Evolutionary conservation across 78 protist species (phyloP), one percentile per base, ranked within the genome.

Genomic region (Anaeramoeba flamelloides): DNA sequence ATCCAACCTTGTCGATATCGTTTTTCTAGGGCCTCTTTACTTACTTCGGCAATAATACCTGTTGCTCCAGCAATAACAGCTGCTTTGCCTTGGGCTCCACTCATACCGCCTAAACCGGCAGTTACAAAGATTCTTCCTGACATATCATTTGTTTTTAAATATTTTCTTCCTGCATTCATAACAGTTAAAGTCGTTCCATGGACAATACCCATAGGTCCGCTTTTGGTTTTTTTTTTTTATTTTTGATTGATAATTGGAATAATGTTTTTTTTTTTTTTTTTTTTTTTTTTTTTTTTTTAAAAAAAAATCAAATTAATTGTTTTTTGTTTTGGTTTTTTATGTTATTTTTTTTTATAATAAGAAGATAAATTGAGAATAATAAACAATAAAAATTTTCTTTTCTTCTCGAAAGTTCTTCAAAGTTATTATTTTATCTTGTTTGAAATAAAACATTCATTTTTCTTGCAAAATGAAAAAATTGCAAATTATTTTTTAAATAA

Each of bases 131-230:
- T 34, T 64, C 1, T 2, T 3, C 80, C 4, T 8, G 78, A 22
- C 17, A 36, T 26, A 65, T 3, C 74, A 53, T 65, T 41, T 79
- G 74, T 26, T 2, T 41, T 41, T 77, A 65, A 78, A 78, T 91
- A 92, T 77, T 90, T 90, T 41, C 96, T 41, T 41, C 86, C 94
- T 2, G 96, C 96, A 77, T 91, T 91, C 75, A 92, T 75, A 22
- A 92, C 34, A 4, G 94, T 91, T 65, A 91, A 74, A 2, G 93
- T 89, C 8, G 96, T 92, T 37, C 96, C 96, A 81, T 91, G 94
- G 1, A 92, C 95, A 36, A 92, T 92, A 74, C 95, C 94, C 38
- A 89, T 90, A n/a, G 74, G 74, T 64, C 30, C 30, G 74, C 69
- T 53, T 53, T 53, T 53, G 69, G 17, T 26, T 53, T 53, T 53